phyloP scores from a whole-genome alignment of 192 early-diverging fungal genomes.

The Physocladia obscura region DNA sequence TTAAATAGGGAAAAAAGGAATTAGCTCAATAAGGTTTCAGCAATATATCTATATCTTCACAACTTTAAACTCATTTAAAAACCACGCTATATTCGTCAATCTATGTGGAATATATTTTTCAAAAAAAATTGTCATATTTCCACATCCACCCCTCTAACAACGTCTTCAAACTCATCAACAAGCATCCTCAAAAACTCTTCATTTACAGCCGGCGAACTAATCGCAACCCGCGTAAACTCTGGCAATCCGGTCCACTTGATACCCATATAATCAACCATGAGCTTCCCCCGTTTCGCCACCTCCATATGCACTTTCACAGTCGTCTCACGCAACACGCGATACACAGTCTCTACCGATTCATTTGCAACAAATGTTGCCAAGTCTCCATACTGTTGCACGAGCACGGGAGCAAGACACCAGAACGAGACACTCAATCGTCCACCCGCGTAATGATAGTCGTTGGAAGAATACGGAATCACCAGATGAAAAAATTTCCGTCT shows the following conservation, averaged over 20 bases:
- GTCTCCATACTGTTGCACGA: background rate
- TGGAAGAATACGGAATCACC: slow-evolving; percentile 1
- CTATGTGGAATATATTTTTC: no score
- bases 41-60: no score
- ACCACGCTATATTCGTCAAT: no score
- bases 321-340: background rate
- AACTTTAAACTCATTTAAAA: no score
- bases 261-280: slow-evolving; percentile 75
- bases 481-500: background rate
- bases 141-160: no score
- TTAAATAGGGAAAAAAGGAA: no score
- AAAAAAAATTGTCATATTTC: no score
- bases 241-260: slow-evolving; percentile 35
- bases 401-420: slow-evolving; percentile 11
- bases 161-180: slow-evolving; percentile 21
- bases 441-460: no score
- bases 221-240: slow-evolving; percentile 69
- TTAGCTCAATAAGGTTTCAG: no score
- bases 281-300: slow-evolving; percentile 48
- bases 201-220: slow-evolving; percentile 65
- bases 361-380: background rate
- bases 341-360: no score
- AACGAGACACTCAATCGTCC: background rate
- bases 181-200: slow-evolving; percentile 32
- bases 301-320: slow-evolving; percentile 47